Conservation (phyloP, 208 protist species). For the Leishmania mexicana region DNA sequence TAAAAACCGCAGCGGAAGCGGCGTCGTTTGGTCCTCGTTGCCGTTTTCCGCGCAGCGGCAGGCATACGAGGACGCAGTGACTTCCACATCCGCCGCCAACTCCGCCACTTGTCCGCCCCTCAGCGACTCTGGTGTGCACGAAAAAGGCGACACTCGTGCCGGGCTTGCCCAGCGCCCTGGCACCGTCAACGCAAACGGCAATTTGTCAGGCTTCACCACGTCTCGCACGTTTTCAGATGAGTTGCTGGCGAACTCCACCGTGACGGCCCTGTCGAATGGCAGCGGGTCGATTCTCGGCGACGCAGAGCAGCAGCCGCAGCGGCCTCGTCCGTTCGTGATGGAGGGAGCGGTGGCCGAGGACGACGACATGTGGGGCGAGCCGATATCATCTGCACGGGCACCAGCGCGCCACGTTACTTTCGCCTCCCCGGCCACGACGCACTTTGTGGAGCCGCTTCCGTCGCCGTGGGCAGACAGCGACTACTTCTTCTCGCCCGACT, state of each 20-base stretch:
- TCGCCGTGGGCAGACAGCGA: conserved; percentile 22
- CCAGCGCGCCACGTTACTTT: conserved; percentile 12
- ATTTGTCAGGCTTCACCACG: neutral
- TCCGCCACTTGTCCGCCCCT: neutral
- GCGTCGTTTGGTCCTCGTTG: neutral
- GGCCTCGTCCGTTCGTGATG: neutral
- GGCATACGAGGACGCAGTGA: neutral
- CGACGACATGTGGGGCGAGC: conserved; percentile 14
- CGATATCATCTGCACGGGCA: conserved; percentile 4
- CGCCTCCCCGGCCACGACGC: conserved; percentile 1
- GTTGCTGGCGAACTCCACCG: neutral
- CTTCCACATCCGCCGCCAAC: neutral
- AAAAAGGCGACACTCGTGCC: neutral
- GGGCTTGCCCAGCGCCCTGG: neutral
- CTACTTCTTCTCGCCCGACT: conserved; percentile 26
- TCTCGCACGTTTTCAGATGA: neutral
- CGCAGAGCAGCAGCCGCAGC: conserved; percentile 12
- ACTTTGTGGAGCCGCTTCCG: conserved; percentile 22
- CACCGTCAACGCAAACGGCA: neutral
- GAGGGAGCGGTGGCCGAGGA: conserved; percentile 3
- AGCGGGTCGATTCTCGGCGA: neutral
- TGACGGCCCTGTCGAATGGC: neutral
- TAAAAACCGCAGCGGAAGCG: neutral
- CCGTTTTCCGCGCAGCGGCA: neutral
- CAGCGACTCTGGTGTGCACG: neutral